phyloP scores from a whole-genome alignment of 2,329 filamentous ascomycete species.

The Alternaria triticimaculans region DNA sequence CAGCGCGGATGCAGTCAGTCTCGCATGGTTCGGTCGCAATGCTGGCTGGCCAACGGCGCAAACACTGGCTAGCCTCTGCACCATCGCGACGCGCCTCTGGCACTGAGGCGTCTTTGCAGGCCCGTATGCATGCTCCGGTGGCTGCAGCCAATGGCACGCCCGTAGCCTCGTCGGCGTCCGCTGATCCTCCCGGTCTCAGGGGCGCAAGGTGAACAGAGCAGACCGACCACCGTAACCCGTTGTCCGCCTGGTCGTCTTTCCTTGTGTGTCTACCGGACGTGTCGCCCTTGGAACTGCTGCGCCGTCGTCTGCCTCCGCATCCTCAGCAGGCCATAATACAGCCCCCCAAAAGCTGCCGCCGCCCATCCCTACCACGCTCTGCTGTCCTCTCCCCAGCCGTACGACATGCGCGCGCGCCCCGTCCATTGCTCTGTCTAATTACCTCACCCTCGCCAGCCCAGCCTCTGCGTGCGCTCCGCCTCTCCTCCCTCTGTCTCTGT shows the following conservation, averaged over 20 bases:
- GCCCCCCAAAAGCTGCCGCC: conserved; percentile 4
- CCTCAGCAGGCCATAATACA: conserved; percentile 3
- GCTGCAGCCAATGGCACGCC: conserved; percentile 19
- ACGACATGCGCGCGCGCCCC: conserved; percentile 23
- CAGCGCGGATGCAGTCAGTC: neutral
- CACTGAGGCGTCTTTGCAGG: neutral
- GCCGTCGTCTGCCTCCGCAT: conserved; percentile 1
- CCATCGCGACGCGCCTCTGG: neutral
- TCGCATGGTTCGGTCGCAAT: neutral
- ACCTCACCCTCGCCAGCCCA: conserved; percentile 6
- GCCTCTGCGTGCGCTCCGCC: conserved; percentile 6
- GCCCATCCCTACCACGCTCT: conserved; percentile 1
- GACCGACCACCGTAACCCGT: conserved; percentile 1
- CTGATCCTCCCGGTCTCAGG: conserved; percentile 14
- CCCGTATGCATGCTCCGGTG: conserved; percentile 10
- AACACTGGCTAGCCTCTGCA: neutral
- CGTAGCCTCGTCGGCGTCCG: conserved; percentile 11
- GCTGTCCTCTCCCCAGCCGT: neutral
- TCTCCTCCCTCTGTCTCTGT: conserved; percentile 6
- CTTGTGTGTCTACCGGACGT: conserved; percentile 4
- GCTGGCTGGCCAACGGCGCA: neutral
- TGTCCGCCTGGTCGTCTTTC: conserved; percentile 6
- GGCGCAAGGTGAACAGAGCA: neutral
- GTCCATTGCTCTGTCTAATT: conserved; percentile 9
- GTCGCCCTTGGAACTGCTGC: conserved; percentile 8